A percentile compares a stretch with the other conserved stretches of the same genome.
Conservation (phyloP, 179 eudicot species). For the Beta lomatogona region DNA sequence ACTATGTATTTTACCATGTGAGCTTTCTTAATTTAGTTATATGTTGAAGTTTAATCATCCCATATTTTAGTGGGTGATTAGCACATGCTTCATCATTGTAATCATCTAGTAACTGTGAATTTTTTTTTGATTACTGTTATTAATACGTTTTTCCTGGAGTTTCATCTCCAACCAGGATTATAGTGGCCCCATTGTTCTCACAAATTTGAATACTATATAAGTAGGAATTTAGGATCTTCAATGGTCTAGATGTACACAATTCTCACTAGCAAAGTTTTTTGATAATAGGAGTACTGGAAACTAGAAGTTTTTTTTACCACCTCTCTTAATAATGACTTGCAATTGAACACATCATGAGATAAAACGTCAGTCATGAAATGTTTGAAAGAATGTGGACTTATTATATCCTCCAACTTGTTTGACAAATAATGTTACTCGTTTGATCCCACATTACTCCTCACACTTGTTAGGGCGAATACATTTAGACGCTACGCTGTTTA, state of each 20-base stretch:
- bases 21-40: not conserved
- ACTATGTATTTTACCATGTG: slow-evolving; percentile 1
- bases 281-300: too few species aligned
- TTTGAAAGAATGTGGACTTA: too few species aligned
- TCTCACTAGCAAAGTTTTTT: not conserved
- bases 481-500: too few species aligned
- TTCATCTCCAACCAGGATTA: not conserved
- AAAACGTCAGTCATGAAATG: too few species aligned
- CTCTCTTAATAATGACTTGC: not conserved
- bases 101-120: not conserved
- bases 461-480: too few species aligned
- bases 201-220: too few species aligned
- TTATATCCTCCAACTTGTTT: too few species aligned
- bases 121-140: slow-evolving; percentile 16
- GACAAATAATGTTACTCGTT: too few species aligned
- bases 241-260: not conserved
- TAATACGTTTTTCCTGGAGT: slow-evolving; percentile 3
- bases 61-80: slow-evolving; percentile 19
- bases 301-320: not conserved
- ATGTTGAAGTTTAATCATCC: not conserved
- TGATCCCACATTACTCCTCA: too few species aligned
- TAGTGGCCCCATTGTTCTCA: not conserved
- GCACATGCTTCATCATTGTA: slow-evolving; percentile 19
- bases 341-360: too few species aligned
- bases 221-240: not conserved